Evolutionary conservation across 2,329 filamentous ascomycete genomes (phyloP).

Genomic region (Diaporthe sp.): DNA sequence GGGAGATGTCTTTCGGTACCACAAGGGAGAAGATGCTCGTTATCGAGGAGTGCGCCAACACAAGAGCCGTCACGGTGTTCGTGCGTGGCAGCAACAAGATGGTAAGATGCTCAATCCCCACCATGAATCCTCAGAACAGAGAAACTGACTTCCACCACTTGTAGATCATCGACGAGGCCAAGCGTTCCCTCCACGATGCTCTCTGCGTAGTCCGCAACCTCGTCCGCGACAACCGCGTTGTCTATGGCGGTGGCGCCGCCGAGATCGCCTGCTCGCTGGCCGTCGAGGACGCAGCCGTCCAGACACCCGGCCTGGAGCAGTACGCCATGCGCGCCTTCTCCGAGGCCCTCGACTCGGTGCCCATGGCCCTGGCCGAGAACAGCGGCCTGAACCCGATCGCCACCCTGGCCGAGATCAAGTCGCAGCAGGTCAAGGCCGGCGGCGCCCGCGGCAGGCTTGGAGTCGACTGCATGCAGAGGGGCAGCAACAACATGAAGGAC

Average conservation of each 20-base stretch:
- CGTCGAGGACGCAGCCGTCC: conserved; percentile 93
- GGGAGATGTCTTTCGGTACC: conserved; percentile 96
- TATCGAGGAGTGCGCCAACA: conserved; percentile 99
- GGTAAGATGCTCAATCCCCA: conserved; percentile 66
- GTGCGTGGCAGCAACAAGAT: conserved; percentile 99
- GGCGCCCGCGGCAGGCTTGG: conserved; percentile 76
- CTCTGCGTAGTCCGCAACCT: conserved; percentile 98
- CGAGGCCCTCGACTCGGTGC: conserved; percentile 92
- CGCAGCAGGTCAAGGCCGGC: conserved; percentile 87
- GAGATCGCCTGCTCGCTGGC: conserved; percentile 98
- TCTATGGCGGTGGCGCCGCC: conserved; percentile 96
- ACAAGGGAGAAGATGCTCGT: conserved; percentile 99
- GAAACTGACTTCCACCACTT: conserved; percentile 39
- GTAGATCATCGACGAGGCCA: conserved; percentile 98
- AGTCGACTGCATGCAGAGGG: conserved; percentile 97
- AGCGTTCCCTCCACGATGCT: conserved; percentile 96
- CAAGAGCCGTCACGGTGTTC: conserved; percentile 94
- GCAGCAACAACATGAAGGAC: conserved; percentile 97
- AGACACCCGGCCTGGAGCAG: conserved; percentile 97
- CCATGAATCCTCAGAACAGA: conserved; percentile 32
- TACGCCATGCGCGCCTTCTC: conserved; percentile 99
- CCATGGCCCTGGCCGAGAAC: conserved; percentile 98
- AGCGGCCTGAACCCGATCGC: conserved; percentile 96
- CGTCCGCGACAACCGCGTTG: conserved; percentile 94
- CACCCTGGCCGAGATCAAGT: conserved; percentile 94